These are phyloP conservation scores for Fusarium nygamai DNA, from an alignment of 2,329 filamentous ascomycete genomes.

Conservation along the genomic window DNA sequence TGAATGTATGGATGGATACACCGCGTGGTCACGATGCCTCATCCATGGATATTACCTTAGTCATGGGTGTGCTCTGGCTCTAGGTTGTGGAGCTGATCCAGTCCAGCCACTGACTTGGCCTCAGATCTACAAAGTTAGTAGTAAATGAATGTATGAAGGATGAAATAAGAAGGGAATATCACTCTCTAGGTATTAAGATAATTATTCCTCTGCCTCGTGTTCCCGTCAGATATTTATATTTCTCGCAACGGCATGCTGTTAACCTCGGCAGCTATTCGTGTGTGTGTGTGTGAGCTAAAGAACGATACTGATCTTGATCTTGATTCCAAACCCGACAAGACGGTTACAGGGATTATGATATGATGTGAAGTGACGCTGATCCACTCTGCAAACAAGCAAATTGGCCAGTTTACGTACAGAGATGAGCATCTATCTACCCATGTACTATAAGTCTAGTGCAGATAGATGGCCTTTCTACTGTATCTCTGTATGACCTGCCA, in stretches of 20 bases:
- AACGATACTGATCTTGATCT: background rate
- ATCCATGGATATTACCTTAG: background rate
- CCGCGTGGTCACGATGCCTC: background rate
- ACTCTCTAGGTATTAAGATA: background rate
- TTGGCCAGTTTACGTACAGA: slow-evolving; percentile 17
- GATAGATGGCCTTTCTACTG: background rate
- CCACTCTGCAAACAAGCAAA: slow-evolving; percentile 5
- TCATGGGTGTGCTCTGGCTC: background rate
- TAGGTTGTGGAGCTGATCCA: slow-evolving; percentile 13
- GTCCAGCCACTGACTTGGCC: background rate
- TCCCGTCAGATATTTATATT: background rate
- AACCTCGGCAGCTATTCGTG: background rate
- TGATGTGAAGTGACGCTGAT: slow-evolving; percentile 1
- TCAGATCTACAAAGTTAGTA: background rate
- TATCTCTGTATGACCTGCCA: background rate
- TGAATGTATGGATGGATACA: background rate
- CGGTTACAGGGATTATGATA: slow-evolving; percentile 4
- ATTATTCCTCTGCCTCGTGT: background rate
- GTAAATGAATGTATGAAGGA: background rate
- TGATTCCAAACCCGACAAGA: background rate
- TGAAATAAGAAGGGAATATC: background rate
- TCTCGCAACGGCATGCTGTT: background rate
- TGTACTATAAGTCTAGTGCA: background rate
- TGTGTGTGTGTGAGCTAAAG: background rate
- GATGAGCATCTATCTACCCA: background rate